phyloP scores from a whole-genome alignment of 352 stramenopile species.

The Pythium rishiriense region DNA sequence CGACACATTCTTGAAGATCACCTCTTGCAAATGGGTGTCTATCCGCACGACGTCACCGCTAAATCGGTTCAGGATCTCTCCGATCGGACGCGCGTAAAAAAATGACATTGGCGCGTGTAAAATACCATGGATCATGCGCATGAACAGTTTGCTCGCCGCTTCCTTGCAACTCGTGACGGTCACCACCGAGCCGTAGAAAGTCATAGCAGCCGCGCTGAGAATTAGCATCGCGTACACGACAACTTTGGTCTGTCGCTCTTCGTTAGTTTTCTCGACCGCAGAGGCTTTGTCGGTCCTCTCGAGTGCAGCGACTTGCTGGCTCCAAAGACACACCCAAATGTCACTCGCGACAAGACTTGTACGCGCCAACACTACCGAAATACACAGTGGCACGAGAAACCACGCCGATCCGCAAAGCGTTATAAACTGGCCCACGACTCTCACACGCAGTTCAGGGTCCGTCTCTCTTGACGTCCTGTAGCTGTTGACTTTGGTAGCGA shows the following conservation, averaged over 20 bases:
- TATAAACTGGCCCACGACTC: conserved; percentile 11
- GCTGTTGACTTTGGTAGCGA: conserved; percentile 10
- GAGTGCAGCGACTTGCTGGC: conserved; percentile 13
- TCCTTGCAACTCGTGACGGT: conserved; percentile 16
- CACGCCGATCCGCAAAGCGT: conserved; percentile 22
- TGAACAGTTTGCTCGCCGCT: conserved; percentile 17
- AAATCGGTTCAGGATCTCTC: conserved; percentile 40
- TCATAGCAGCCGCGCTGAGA: conserved; percentile 17
- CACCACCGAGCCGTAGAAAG: conserved; percentile 23
- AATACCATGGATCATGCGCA: conserved; percentile 18
- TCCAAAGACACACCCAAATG: conserved; percentile 32
- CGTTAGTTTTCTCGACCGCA: background rate
- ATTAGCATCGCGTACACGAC: conserved; percentile 27
- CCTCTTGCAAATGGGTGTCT: conserved; percentile 17
- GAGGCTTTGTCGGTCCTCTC: background rate
- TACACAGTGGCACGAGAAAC: conserved; percentile 22
- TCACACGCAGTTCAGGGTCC: conserved; percentile 3
- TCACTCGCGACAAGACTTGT: conserved; percentile 20
- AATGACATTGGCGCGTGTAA: conserved; percentile 37
- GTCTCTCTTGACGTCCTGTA: conserved; percentile 4
- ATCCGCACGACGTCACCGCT: conserved; percentile 33
- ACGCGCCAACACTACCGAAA: conserved; percentile 13
- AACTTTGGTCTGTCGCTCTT: conserved; percentile 20
- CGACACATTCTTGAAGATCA: conserved; percentile 16
- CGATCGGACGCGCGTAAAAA: conserved; percentile 36